Evolutionary conservation across 1,139 yeast species (phyloP).

Genomic region (Candida pseudoviswanathii): DNA sequence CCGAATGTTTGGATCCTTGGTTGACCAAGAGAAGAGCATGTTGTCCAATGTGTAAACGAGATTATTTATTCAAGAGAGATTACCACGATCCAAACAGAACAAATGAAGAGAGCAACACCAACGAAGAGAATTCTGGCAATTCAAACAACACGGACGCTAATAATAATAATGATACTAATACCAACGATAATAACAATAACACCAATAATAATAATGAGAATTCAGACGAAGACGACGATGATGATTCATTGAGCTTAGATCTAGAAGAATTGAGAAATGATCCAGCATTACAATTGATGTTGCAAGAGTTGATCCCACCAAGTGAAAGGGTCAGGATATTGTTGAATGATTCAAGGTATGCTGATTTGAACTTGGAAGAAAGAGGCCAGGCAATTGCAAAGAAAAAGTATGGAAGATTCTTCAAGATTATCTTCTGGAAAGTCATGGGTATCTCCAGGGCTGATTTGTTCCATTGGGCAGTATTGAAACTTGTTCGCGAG

Average conservation of each 20-base stretch:
- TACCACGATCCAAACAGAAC: constrained; percentile 7
- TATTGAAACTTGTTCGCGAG: constrained; percentile 39
- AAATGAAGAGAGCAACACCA: too few relatives aligned
- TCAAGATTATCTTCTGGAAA: constrained; percentile 50
- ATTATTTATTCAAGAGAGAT: constrained; percentile 50
- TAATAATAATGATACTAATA: constrained; percentile 20
- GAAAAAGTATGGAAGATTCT: constrained; percentile 34
- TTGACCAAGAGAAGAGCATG: constrained; percentile 72
- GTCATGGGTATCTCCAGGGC: constrained; percentile 53
- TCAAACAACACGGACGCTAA: constrained; percentile 12
- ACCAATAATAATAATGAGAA: constrained; percentile 19
- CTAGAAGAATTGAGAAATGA: constrained; percentile 44
- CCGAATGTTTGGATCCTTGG: constrained; percentile 84
- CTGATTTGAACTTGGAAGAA: constrained; percentile 41
- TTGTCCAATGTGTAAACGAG: constrained; percentile 85
- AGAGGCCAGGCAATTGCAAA: constrained; percentile 43
- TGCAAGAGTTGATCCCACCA: constrained; percentile 45
- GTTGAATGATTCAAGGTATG: constrained; percentile 28
- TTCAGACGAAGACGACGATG: constrained; percentile 22
- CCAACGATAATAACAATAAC: constrained; percentile 5
- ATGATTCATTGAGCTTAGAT: constrained; percentile 34
- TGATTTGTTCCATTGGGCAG: constrained; percentile 56
- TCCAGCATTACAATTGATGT: constrained; percentile 40
- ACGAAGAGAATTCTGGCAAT: constrained; percentile 11
- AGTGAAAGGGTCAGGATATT: constrained; percentile 42